Base-by-base conservation (phyloP, 177 flowering plant genomes). In the Vitis hybrid region DNA sequence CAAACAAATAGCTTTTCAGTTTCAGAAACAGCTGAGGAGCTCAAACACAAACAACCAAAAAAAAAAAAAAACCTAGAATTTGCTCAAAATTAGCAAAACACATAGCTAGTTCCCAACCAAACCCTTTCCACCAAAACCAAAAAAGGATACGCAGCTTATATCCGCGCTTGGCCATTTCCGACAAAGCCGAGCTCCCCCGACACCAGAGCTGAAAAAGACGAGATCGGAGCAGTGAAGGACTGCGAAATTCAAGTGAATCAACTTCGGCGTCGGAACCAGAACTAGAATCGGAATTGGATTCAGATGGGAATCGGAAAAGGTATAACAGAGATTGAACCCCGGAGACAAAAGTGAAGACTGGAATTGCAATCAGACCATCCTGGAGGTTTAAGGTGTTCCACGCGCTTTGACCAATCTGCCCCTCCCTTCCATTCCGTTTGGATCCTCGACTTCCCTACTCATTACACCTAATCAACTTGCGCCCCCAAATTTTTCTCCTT, bases 91-190 rank as follows among this genome's bases (percentile, higher is more conserved):
- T 13, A 54, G n/a, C 4, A 54, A n/a, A 54, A n/a, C 56, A 4
- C 56, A 2, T 4, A 54, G n/a, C 6, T 11, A 35, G 32, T 27
- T 19, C 16, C 27, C 12, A 62, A 3, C 40, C 21, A 21, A 11
- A 55, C 30, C 35, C 6, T 30, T 12, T 13, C 57, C 12, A 30
- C 48, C 59, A 57, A 56, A 64, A 19, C 46, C 21, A 59, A 60
- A 49, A 14, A 72, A 87, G 90, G 93, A 90, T 90, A 90, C 95
- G 95, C 68, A 89, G 76, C 74, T 87, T 90, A 77, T 90, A 86
- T 65, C 88, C 91, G 14, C 91, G 87, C 81, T 89, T 90, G 62
- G 87, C 91, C 92, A 90, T 90, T 72, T 65, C 58, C 52, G n/a
- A 54, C 14, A 56, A 60, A 67, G 12, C 16, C 64, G 13, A 65